These are phyloP conservation scores for Acacia confusa DNA, from an alignment of 306 rosid genomes.

Conservation along the genomic window DNA sequence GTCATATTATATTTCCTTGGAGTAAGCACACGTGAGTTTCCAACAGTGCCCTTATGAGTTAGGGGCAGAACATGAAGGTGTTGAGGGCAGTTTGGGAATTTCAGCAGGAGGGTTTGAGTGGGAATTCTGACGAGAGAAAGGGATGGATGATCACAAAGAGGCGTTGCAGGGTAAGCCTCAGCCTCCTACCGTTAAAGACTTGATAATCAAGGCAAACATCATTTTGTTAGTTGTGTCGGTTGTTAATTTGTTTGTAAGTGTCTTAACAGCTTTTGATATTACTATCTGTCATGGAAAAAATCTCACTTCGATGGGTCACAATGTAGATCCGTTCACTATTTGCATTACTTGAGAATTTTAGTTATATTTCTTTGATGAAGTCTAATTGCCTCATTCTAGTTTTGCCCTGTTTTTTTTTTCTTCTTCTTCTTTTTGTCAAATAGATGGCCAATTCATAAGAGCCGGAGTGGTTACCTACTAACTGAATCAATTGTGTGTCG, in stretches of 20 bases:
- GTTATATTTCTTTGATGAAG: background rate
- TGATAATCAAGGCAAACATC: conserved; percentile 47
- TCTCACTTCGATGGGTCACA: background rate
- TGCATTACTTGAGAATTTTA: background rate
- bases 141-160: conserved; percentile 28
- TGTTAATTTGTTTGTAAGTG: conserved; percentile 27
- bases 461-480: background rate
- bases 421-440: no score
- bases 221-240: conserved; percentile 49
- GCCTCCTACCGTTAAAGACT: conserved; percentile 60
- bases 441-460: background rate
- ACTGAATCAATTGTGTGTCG: background rate
- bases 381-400: background rate
- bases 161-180: conserved; percentile 57
- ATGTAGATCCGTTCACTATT: background rate
- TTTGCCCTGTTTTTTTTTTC: background rate
- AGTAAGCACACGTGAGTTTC: conserved; percentile 26
- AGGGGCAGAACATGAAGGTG: background rate
- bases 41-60: conserved; percentile 18
- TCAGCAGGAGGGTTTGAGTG: background rate
- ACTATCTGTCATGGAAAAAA: background rate
- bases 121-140: conserved; percentile 30
- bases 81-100: conserved; percentile 26
- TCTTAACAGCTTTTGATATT: conserved; percentile 51
- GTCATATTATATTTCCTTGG: conserved; percentile 34